phyloP scores from a whole-genome alignment of 148 eudicot genomes.

The Camellia lanceoleosa region DNA sequence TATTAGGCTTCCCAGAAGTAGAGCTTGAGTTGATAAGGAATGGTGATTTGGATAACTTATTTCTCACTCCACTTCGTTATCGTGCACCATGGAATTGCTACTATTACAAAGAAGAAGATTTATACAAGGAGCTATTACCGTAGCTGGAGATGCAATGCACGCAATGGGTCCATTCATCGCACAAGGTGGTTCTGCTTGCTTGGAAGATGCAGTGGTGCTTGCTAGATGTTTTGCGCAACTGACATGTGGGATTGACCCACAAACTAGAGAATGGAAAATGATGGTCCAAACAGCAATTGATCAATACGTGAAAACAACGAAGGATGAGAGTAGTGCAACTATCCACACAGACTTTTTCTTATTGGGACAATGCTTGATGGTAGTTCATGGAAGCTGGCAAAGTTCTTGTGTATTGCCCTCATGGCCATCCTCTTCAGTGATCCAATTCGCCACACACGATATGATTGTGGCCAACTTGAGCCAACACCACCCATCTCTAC shows the following conservation, averaged over 20 bases:
- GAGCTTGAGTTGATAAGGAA: constrained; percentile 7
- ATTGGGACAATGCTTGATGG: constrained; percentile 14
- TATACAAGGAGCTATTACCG: neutral
- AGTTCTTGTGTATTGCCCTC: constrained; percentile 9
- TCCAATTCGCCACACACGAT: neutral
- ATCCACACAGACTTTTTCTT: constrained; percentile 12
- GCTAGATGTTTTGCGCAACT: constrained; percentile 13
- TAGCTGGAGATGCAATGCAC: constrained; percentile 24
- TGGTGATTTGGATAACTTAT: constrained; percentile 6
- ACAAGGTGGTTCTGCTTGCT: constrained; percentile 8
- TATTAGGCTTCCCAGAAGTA: constrained; percentile 17
- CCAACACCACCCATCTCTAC: neutral
- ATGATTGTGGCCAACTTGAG: constrained; percentile 23
- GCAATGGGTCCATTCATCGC: constrained; percentile 22
- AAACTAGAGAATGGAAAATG: neutral
- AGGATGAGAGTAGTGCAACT: constrained; percentile 15
- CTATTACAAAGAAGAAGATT: neutral
- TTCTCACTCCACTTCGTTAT: constrained; percentile 6
- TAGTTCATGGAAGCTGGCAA: constrained; percentile 8
- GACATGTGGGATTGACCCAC: neutral
- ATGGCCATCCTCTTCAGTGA: constrained; percentile 6
- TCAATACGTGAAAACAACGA: constrained; percentile 4
- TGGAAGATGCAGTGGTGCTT: constrained; percentile 15
- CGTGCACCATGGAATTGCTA: constrained; percentile 15
- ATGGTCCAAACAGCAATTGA: constrained; percentile 6